phyloP scores from a whole-genome alignment of 331 rosid species.

The Spiraea crenata region DNA sequence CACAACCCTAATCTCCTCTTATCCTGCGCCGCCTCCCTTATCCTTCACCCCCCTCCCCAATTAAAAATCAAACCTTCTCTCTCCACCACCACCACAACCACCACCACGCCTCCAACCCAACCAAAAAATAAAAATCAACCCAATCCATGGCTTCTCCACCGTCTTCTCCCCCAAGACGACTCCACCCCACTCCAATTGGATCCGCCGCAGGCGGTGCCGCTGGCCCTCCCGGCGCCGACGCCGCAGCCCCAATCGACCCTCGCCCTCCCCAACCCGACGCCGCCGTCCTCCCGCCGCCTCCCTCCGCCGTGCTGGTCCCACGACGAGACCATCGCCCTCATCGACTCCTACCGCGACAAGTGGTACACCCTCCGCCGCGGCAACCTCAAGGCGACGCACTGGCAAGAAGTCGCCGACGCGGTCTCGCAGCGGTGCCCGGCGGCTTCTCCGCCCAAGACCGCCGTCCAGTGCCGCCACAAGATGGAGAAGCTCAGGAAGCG shows the following conservation, averaged over 20 bases:
- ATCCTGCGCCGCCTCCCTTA: background rate
- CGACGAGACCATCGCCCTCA: constrained; percentile 80
- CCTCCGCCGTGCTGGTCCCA: constrained; percentile 91
- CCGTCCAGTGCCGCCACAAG: constrained; percentile 97
- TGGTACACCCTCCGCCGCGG: constrained; percentile 96
- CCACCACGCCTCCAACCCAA: background rate
- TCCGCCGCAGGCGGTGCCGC: constrained; percentile 27
- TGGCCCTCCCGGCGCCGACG: constrained; percentile 24
- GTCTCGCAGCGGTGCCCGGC: constrained; percentile 62
- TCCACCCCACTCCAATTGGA: constrained; percentile 20
- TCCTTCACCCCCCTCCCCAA: background rate
- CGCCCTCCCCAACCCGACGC: constrained; percentile 34
- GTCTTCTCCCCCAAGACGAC: constrained; percentile 19
- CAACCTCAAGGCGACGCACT: constrained; percentile 83
- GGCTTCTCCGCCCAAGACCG: constrained; percentile 71
- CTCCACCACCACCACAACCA: constrained; percentile 2
- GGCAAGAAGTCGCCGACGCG: constrained; percentile 92
- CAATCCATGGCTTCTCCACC: constrained; percentile 36
- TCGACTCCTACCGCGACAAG: constrained; percentile 83
- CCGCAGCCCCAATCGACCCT: constrained; percentile 29
- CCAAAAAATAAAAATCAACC: background rate
- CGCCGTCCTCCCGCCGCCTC: constrained; percentile 48
- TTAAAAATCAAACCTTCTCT: background rate
- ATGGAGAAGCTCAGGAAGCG: constrained; percentile 93
- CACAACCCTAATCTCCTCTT: constrained; percentile 15